Percentiles rank a stretch among this genome's conserved stretches.
phyloP scores from a whole-genome alignment of 768 basidiomycete genomes.

The Dacryopinax primogenitus region DNA sequence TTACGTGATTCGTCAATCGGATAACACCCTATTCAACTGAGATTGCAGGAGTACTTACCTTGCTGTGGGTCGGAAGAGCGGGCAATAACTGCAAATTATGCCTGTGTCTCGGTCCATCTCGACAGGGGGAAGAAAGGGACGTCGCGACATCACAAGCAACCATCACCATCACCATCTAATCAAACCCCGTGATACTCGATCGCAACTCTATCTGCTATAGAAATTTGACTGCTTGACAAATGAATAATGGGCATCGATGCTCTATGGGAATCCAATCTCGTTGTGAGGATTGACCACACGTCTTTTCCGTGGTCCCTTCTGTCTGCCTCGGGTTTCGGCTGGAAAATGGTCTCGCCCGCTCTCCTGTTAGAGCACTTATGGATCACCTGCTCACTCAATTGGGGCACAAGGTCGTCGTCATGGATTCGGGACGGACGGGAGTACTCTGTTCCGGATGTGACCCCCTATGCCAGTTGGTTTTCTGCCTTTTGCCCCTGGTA shows the following conservation, averaged over 20 bases:
- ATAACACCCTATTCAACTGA: not conserved
- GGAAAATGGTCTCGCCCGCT: too few species aligned
- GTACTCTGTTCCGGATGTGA: too few species aligned
- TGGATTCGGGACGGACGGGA: too few species aligned
- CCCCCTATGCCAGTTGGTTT: too few species aligned
- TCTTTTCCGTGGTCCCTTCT: not conserved
- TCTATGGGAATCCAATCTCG: not conserved
- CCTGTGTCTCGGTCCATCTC: slow-evolving; percentile 1
- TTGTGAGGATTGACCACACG: not conserved
- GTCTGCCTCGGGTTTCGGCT: not conserved
- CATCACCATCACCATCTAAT: not conserved
- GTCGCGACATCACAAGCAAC: not conserved
- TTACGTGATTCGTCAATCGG: not conserved
- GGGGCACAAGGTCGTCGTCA: too few species aligned
- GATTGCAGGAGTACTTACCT: not conserved
- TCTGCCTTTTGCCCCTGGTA: too few species aligned
- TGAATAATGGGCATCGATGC: not conserved
- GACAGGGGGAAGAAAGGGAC: not conserved
- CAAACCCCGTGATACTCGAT: not conserved
- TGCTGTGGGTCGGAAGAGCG: not conserved
- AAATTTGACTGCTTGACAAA: not conserved
- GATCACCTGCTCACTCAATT: too few species aligned
- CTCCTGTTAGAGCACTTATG: too few species aligned
- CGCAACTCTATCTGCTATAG: not conserved
- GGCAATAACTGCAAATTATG: not conserved